Conservation (phyloP, 352 stramenopile genomes). For the Phytophthora citrophthora region DNA sequence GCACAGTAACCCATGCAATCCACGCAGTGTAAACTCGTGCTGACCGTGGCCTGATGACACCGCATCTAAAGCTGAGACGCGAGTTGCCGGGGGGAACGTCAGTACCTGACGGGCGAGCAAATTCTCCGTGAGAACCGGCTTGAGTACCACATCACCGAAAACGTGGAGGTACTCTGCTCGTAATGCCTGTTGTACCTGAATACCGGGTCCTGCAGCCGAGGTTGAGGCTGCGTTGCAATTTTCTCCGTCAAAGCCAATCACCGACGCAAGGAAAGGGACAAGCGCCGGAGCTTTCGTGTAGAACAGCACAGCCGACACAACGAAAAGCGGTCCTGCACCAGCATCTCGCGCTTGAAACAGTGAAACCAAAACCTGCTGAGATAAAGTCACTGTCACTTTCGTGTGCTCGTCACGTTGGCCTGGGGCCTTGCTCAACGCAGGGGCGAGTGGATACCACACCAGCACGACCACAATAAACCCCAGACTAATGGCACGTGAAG, state of each 20-base stretch:
- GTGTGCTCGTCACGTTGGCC: constrained; percentile 67
- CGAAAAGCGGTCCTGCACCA: constrained; percentile 56
- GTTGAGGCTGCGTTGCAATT: constrained; percentile 17
- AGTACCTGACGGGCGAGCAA: constrained; percentile 66
- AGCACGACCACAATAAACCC: constrained; percentile 64
- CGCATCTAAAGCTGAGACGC: constrained; percentile 40
- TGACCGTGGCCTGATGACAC: constrained; percentile 34
- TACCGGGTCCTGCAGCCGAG: constrained; percentile 14
- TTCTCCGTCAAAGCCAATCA: constrained; percentile 41
- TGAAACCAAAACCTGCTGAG: constrained; percentile 63
- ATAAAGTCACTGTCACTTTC: constrained; percentile 54
- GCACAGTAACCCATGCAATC: constrained; percentile 57
- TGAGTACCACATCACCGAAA: constrained; percentile 67
- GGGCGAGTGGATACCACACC: constrained; percentile 60
- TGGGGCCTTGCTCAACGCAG: constrained; percentile 60
- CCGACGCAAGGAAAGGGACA: constrained; percentile 54
- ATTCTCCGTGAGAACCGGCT: constrained; percentile 71
- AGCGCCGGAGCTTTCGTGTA: constrained; percentile 73
- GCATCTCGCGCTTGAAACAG: constrained; percentile 53
- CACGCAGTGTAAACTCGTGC: constrained; percentile 62
- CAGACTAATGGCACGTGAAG: constrained; percentile 50
- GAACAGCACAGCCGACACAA: constrained; percentile 68
- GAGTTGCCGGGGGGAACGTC: constrained; percentile 41
- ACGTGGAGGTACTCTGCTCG: constrained; percentile 66
- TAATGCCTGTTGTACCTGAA: constrained; percentile 42